These are phyloP conservation scores for Cryptococcus deneoformans DNA, from an alignment of 1,284 basidiomycete species.

Conservation along the genomic window DNA sequence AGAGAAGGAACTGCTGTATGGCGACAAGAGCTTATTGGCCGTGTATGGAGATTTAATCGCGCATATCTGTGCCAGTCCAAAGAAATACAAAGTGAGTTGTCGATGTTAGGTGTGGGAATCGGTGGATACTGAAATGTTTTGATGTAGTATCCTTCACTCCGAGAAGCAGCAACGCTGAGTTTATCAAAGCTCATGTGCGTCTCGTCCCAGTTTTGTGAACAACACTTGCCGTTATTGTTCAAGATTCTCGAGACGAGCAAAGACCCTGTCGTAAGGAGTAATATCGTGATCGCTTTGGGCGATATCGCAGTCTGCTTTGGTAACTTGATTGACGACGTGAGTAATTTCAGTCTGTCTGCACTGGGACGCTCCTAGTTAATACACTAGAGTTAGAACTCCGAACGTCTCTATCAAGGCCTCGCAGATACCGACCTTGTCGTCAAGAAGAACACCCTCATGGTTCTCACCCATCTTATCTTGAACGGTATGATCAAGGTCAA, in stretches of 20 bases:
- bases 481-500: conserved; percentile 99
- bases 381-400: conserved; percentile 84
- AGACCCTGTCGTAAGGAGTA: conserved; percentile 85
- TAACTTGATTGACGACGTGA: conserved; percentile 83
- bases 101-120: not conserved
- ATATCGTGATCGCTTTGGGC: conserved; percentile 95
- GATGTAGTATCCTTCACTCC: conserved; percentile 75
- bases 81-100: conserved; percentile 70
- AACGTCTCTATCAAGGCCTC: conserved; percentile 90
- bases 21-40: conserved; percentile 75
- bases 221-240: conserved; percentile 83
- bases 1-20: conserved; percentile 86
- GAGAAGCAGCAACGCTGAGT: conserved; percentile 81
- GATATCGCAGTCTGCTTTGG: conserved; percentile 97
- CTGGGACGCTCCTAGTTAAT: too few species aligned
- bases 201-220: conserved; percentile 89
- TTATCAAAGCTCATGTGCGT: conserved; percentile 98
- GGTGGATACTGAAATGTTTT: not conserved
- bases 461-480: conserved; percentile 92
- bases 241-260: conserved; percentile 88
- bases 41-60: conserved; percentile 87
- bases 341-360: conserved; percentile 7
- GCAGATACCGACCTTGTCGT: conserved; percentile 82
- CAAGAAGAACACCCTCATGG: conserved; percentile 99
- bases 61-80: conserved; percentile 78